Base-by-base conservation (phyloP, 805 yeast genomes). In the Lachancea sp. region DNA sequence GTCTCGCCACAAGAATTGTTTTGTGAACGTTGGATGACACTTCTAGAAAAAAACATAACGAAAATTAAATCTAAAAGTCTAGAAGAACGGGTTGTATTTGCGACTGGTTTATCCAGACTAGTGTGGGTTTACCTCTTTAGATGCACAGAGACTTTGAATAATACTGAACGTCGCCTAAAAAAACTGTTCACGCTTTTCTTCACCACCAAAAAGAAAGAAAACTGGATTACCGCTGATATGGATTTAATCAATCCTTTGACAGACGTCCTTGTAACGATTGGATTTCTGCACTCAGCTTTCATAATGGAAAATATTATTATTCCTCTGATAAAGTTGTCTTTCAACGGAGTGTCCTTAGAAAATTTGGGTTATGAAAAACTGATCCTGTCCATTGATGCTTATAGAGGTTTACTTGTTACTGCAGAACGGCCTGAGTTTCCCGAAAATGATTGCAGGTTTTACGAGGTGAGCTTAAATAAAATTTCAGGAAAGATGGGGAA, bases 61-160 rank as follows among this genome's bases (percentile, higher is more conserved):
- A 78, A 78, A 42, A 66, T 85, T 29, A 83, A 80, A 52, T 80
- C 86, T 3, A 85, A 84, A 34, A 71, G 74, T 12, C 38, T 64
- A 18, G 58, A 59, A 2, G 70, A 66, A 36, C 77, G 81, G 50
- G 69, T 75, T 0, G 74, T 75, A 2, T 72, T 78, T 31, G 71
- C 84, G 12, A 75, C 77, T 0, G 79, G 89, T 41, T 63, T 82
- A 3, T 72, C 95, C 0, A 66, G 96, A 43, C 66, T 94, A 23
- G 62, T 85, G 0, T 92, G 98, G 98, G 95, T 89, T 0, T 92
- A 84, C 56, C 65, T 88, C 18, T 86, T 80, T 60, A 69, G 97
- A 46, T 78, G 88, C 48, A 76, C 95, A 0, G 98, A 94, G 50
- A 83, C 97, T 0, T 65, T 90, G 50, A 92, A 90, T 56, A 81